Evolutionary conservation across 2,329 filamentous ascomycete species (phyloP), one percentile per base, ranked within the genome.

Genomic region (Xenoacremonium recifei): DNA sequence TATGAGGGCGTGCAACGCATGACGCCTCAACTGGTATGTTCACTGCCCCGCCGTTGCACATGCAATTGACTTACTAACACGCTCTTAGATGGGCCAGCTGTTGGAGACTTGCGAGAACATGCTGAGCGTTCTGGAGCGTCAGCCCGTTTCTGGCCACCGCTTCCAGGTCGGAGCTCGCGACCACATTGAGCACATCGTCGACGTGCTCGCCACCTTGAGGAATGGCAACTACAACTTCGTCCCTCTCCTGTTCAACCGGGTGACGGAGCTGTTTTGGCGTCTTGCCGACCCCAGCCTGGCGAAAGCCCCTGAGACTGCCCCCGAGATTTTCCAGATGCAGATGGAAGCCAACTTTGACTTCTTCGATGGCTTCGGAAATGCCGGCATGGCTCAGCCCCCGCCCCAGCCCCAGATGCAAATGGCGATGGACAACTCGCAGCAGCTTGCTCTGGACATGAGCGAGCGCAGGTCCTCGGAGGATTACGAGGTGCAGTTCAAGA

Each of bases 201-300:
- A 77, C 44, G 74, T 89, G 7, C 72, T 90, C 3, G 82, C 83
- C 2, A 72, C 80, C 7, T 75, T 93, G 15, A 85, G 87, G n/a
- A 84, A 80, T 43, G 87, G 87, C 6, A 78, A 91, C 42, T 78
- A 85, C 48, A 84, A 85, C 38, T 93, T 89, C 60, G 71, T 92
- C 12, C 88, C 88, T 3, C 73, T 95, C 1, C 74, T 95, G 2
- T 67, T 93, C 41, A 79, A 77, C 61, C 93, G 92, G 67, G 77
- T 92, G 29, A 76, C 84, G 47, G 85, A 92, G 31, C 75, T 85
- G 3, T 68, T 91, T 3, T 85, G 85, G 6, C 73, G 73, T 12
- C 68, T 84, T 13, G 71, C 74, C 44, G 80, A 76, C 50, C 81
- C 80, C 1, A 76, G 80, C 69, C 71, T 84, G 12, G 75, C 77